Evolutionary conservation across 2,329 filamentous ascomycete genomes (phyloP).

Genomic region (Botrytis galanthina): DNA sequence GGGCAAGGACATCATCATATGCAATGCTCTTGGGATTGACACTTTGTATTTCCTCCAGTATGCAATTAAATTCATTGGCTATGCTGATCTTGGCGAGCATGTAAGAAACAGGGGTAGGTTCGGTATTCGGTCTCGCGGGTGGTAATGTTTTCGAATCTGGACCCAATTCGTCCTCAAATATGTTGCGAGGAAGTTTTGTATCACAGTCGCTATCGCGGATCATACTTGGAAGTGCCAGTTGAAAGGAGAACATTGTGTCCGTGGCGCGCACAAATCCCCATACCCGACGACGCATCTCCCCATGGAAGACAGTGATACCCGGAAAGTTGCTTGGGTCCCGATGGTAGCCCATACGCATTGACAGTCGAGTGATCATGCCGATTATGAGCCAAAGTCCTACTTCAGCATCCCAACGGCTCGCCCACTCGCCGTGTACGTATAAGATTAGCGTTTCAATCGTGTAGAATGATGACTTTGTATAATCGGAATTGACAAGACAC

Average conservation of each 20-base stretch:
- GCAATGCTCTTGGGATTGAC: slow-evolving; percentile 51
- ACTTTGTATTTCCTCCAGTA: slow-evolving; percentile 63
- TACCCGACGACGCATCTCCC: slow-evolving; percentile 68
- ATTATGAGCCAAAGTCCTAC: slow-evolving; percentile 49
- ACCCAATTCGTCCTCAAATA: slow-evolving; percentile 78
- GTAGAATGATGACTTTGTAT: slow-evolving; percentile 70
- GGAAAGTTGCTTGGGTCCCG: slow-evolving; percentile 74
- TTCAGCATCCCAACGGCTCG: slow-evolving; percentile 71
- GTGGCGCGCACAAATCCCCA: slow-evolving; percentile 72
- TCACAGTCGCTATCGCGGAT: slow-evolving; percentile 74
- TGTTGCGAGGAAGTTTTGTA: slow-evolving; percentile 70
- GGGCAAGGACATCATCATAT: slow-evolving; percentile 63
- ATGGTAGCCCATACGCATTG: slow-evolving; percentile 61
- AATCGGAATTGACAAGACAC: slow-evolving; percentile 72
- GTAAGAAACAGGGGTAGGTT: slow-evolving; percentile 74
- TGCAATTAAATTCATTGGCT: slow-evolving; percentile 66
- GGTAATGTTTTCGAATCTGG: slow-evolving; percentile 67
- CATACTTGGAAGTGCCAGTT: slow-evolving; percentile 61
- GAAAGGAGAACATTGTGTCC: slow-evolving; percentile 76
- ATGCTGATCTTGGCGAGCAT: slow-evolving; percentile 69
- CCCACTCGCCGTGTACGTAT: slow-evolving; percentile 74
- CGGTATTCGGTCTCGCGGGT: slow-evolving; percentile 61
- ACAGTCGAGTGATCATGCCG: slow-evolving; percentile 53
- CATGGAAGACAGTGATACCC: slow-evolving; percentile 69
- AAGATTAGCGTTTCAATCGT: slow-evolving; percentile 77